These are phyloP conservation scores for Uncinocarpus reesii DNA, from an alignment of 2,329 filamentous ascomycete species.

Conservation along the genomic window DNA sequence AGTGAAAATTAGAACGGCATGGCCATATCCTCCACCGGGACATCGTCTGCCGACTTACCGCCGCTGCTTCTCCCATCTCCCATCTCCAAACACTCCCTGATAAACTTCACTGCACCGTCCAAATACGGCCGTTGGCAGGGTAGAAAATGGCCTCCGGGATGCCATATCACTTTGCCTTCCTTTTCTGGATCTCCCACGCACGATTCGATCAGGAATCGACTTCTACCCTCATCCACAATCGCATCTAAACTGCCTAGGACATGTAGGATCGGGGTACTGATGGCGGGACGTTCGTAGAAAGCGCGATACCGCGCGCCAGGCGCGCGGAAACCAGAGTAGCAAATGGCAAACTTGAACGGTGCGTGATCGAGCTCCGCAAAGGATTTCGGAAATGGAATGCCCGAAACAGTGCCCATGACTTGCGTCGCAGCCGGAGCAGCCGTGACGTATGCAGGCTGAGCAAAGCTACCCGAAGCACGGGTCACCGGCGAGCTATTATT, in stretches of 20 bases:
- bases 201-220: constrained; percentile 54
- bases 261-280: constrained; percentile 69
- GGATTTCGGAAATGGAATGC: constrained; percentile 44
- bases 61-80: constrained; percentile 15
- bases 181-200: constrained; percentile 47
- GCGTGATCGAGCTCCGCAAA: constrained; percentile 41
- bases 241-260: constrained; percentile 75
- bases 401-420: constrained; percentile 23
- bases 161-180: constrained; percentile 50
- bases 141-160: constrained; percentile 85
- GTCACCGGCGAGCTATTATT: constrained; percentile 16
- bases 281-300: constrained; percentile 60
- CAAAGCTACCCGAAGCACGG: constrained; percentile 1
- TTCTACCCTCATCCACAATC: constrained; percentile 71
- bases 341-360: constrained; percentile 59
- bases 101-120: constrained; percentile 63
- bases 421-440: not conserved
- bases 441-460: not conserved
- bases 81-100: constrained; percentile 45
- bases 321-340: constrained; percentile 68
- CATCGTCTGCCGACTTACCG: constrained; percentile 35
- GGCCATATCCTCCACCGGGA: constrained; percentile 58
- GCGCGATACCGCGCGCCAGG: constrained; percentile 52
- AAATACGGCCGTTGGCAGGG: constrained; percentile 74
- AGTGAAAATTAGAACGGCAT: constrained; percentile 46